Base-by-base conservation (phyloP, 176 grass and related monocot genomes). In the Calamus simplicifolius region DNA sequence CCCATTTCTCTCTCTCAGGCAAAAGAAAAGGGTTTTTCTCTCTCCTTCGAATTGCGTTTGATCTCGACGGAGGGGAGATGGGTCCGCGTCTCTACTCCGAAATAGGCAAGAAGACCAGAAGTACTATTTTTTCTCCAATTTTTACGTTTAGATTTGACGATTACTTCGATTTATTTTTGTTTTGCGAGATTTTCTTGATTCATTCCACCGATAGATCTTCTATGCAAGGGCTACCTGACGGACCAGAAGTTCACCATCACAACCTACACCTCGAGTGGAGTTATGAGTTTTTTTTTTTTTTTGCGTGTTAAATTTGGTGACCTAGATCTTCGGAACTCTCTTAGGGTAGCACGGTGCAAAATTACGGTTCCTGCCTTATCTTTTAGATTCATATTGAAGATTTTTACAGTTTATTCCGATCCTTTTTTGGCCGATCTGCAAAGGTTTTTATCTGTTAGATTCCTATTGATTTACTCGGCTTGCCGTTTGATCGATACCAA, bases 21-120 rank as follows among this genome's bases (percentile, higher is more conserved):
- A 23, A 23, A 23, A 23, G 21, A 23, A 23, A 23, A 23, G 21
- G 21, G 21, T 1, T 23, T 23, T 23, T 23, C 21, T 23, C 21
- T 23, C 21, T 23, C 21, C 21, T 23, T 23, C 21, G 21, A 23
- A 23, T 23, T 23, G 21, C 21, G 21, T 49, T 61, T 58, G 16
- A 52, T 61, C 56, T 71, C 49, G 57, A 61, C 48, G 6, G 26
- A 19, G 25, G 48, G n/a, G 61, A 29, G n/a, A 90, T 85, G 91
- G 86, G 80, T 12, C 83, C 80, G 4, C 80, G 91, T 35, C 71
- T 88, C 64, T 90, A 80, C 80, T 69, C 64, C 25, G 91, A 96
- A 59, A 88, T 90, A 72, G 86, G 86, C 54, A 96, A 77, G 71
- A 87, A 82, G 70, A 61, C 83, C 16, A 87, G 86, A 77, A 86